Percentiles rank a stretch among this genome's conserved stretches.
phyloP scores from a whole-genome alignment of 805 yeast genomes.

The Priceomyces melissophilus region DNA sequence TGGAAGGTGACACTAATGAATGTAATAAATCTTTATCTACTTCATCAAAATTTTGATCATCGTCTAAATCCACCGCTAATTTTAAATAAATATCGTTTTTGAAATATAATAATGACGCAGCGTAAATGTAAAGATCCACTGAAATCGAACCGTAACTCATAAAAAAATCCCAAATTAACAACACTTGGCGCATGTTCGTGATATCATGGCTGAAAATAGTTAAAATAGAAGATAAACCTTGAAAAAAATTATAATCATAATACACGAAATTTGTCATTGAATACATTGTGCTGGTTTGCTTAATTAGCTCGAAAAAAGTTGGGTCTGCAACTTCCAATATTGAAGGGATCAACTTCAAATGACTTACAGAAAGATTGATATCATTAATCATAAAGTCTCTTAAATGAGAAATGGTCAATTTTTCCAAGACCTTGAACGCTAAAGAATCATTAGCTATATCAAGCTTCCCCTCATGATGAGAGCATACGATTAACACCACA shows the following conservation, averaged over 20 bases:
- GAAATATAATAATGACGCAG: constrained; percentile 46
- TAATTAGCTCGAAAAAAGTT: constrained; percentile 35
- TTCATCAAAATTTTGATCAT: constrained; percentile 8
- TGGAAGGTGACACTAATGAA: constrained; percentile 30
- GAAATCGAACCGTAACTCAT: constrained; percentile 55
- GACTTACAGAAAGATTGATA: constrained; percentile 62
- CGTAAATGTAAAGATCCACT: constrained; percentile 58
- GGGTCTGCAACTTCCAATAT: constrained; percentile 50
- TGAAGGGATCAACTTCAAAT: constrained; percentile 63
- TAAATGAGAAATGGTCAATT: constrained; percentile 56
- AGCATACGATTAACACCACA: constrained; percentile 55
- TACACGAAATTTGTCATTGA: constrained; percentile 19
- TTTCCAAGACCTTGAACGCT: constrained; percentile 47
- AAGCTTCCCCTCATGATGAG: constrained; percentile 11
- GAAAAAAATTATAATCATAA: constrained; percentile 44
- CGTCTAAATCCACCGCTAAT: constrained; percentile 12
- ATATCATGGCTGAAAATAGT: constrained; percentile 77
- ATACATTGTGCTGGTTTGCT: constrained; percentile 33
- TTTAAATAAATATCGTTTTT: constrained; percentile 40
- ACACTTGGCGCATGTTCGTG: constrained; percentile 46
- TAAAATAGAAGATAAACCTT: constrained; percentile 71
- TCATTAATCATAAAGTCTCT: constrained; percentile 84
- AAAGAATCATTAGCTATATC: constrained; percentile 20
- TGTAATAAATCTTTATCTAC: constrained; percentile 36
- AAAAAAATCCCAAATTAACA: constrained; percentile 66